Evolutionary conservation across 2,329 filamentous ascomycete species (phyloP), one percentile per base, ranked within the genome.

Genomic region (Aureobasidium lini): DNA sequence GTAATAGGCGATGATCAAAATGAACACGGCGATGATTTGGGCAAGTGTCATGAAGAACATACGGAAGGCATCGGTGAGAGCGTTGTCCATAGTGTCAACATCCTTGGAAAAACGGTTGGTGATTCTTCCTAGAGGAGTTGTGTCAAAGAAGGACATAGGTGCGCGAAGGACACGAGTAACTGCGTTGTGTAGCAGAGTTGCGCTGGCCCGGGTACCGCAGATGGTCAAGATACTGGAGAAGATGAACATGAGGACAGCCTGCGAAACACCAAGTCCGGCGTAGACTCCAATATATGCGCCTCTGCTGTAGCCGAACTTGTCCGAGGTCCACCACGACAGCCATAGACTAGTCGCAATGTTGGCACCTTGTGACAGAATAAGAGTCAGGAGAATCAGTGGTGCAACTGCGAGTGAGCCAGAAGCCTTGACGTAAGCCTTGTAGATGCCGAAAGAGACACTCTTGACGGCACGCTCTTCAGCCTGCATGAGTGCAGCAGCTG

Each of bases 101-200:
- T 99, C 94, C 66, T 93, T 88, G 34, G 90, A 95, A 75, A 97
- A 97, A 15, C 94, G 89, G 72, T 97, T 97, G 23, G 91, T 96
- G 71, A 97, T 96, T 39, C 93, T 87, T 18, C 94, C 94, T 1
- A 97, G 81, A 0, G 94, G 94, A 0, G 94, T 97, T 0, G 94
- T 97, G 68, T 99, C 94, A 75, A 97, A 97, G 76, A 97, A 97
- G 4, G 89, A 88, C 90, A 87, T 86, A 1, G 85, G 85, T 3
- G 85, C 84, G 48, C 84, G 77, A 8, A 87, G 71, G 0, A 94
- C 90, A 15, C 89, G 82, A 8, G 80, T 84, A 67, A 97, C 89
- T 6, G 94, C 93, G 37, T 84, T 79, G 32, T 87, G 84, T 53
- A 97, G 81, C 83, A 97, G 90, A 40, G 80, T 80, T 71, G 88